These are phyloP conservation scores for Cordyceps militaris DNA, from an alignment of 2,329 filamentous ascomycete genomes.

Conservation along the genomic window DNA sequence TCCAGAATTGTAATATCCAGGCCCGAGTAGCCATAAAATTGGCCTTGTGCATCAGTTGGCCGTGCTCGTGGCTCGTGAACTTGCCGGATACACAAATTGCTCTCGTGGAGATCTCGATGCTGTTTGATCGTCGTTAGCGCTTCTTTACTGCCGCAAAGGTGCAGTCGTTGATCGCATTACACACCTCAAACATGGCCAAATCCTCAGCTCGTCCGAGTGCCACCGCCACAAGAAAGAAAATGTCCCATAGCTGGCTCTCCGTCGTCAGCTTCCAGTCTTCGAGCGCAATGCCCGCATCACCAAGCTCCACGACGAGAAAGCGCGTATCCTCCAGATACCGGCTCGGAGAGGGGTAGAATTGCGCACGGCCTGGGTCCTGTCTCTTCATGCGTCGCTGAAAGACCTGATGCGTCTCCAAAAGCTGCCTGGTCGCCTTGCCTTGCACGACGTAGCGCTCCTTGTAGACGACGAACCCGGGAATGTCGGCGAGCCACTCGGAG, in stretches of 20 bases:
- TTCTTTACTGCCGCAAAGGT: not conserved
- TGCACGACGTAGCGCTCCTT: slow-evolving; percentile 56
- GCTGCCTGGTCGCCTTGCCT: slow-evolving; percentile 45
- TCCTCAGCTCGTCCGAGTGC: slow-evolving; percentile 54
- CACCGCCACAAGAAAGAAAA: slow-evolving; percentile 53
- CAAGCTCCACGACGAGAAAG: slow-evolving; percentile 56
- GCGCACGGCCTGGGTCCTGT: slow-evolving; percentile 47
- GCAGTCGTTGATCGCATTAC: slow-evolving; percentile 10
- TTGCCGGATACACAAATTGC: slow-evolving; percentile 53
- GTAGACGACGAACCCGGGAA: slow-evolving; percentile 59
- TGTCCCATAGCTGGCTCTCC: slow-evolving; percentile 52
- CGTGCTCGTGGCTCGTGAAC: slow-evolving; percentile 28
- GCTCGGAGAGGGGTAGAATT: slow-evolving; percentile 57
- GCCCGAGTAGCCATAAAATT: slow-evolving; percentile 50
- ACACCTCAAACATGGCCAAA: slow-evolving; percentile 52
- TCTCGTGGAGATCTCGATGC: slow-evolving; percentile 61
- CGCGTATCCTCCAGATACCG: slow-evolving; percentile 50
- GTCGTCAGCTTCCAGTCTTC: slow-evolving; percentile 49
- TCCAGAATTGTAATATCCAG: slow-evolving; percentile 59
- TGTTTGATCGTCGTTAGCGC: slow-evolving; percentile 23
- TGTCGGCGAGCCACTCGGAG: slow-evolving; percentile 56
- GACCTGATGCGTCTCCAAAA: slow-evolving; percentile 53
- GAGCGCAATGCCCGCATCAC: slow-evolving; percentile 53
- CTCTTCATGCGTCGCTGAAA: slow-evolving; percentile 49
- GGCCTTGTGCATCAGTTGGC: slow-evolving; percentile 24